Conservation (phyloP, 768 basidiomycete species). For the Favolaschia claudopus region DNA sequence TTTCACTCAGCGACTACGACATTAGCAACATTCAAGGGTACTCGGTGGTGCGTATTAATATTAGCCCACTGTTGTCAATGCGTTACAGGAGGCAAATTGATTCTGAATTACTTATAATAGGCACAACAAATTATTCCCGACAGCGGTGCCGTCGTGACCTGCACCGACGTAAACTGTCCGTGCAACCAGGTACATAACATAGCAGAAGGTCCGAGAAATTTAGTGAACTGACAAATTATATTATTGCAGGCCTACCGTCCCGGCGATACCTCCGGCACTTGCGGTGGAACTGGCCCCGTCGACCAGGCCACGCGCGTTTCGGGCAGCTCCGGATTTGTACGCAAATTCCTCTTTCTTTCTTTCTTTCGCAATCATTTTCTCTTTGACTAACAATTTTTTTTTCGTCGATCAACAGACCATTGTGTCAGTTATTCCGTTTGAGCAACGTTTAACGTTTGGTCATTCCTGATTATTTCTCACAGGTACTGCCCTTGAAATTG, state of each 20-base stretch:
- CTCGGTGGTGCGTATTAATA: slow-evolving; percentile 13
- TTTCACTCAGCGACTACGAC: slow-evolving; percentile 13
- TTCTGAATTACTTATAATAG: not conserved
- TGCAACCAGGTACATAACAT: slow-evolving; percentile 21
- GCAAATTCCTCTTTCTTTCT: no score
- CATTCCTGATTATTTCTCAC: no score
- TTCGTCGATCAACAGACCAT: no score
- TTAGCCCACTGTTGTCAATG: not conserved
- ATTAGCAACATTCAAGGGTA: slow-evolving; percentile 26
- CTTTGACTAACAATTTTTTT: no score
- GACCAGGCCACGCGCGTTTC: not conserved
- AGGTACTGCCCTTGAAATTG: no score
- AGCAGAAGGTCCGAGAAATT: no score
- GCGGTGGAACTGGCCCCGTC: not conserved
- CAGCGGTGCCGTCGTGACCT: slow-evolving; percentile 8
- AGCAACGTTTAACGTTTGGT: no score
- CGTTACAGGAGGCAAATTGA: not conserved
- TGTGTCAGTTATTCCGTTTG: no score
- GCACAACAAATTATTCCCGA: slow-evolving; percentile 12
- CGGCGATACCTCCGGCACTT: not conserved
- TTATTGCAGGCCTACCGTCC: not conserved
- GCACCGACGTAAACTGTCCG: slow-evolving; percentile 14
- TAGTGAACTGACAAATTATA: not conserved
- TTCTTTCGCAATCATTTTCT: no score
- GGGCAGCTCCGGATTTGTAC: no score